Evolutionary conservation across 768 basidiomycete species (phyloP).

Genomic region (Panus rudis): DNA sequence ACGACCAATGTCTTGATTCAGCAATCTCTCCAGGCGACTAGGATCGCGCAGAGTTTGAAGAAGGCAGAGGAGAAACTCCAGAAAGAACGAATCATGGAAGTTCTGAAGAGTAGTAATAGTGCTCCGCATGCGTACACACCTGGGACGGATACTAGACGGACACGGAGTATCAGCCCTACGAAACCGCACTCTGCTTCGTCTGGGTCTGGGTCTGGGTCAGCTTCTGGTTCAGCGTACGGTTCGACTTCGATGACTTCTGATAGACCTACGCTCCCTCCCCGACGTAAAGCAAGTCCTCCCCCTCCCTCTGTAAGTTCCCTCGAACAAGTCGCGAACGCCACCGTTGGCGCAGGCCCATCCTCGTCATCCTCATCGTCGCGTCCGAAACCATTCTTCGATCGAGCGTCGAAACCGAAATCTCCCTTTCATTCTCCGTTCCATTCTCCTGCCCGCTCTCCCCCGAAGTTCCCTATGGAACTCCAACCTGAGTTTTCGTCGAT

Average conservation of each 20-base stretch:
- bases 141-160: constrained; percentile 16
- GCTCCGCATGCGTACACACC: no score
- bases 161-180: constrained; percentile 17
- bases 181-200: constrained; percentile 9
- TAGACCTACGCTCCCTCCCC: constrained; percentile 30
- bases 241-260: constrained; percentile 11
- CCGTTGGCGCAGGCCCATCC: constrained; percentile 12
- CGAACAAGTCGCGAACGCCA: constrained; percentile 36
- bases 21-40: constrained; percentile 68
- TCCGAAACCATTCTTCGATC: not conserved
- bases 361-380: not conserved
- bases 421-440: constrained; percentile 1
- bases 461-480: not conserved
- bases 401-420: not conserved
- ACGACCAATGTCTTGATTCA: constrained; percentile 49
- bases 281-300: constrained; percentile 27
- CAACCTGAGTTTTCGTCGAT: not conserved
- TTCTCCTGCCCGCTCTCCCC: constrained; percentile 8
- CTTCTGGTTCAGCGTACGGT: constrained; percentile 10
- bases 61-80: constrained; percentile 62
- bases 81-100: constrained; percentile 61
- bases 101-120: constrained; percentile 47
- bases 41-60: constrained; percentile 64
- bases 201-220: constrained; percentile 8
- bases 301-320: constrained; percentile 28